A percentile compares a stretch with the other conserved stretches of the same genome.
Evolutionary conservation across 441 rosid species (phyloP).

Genomic region (Isatis lusitanica): DNA sequence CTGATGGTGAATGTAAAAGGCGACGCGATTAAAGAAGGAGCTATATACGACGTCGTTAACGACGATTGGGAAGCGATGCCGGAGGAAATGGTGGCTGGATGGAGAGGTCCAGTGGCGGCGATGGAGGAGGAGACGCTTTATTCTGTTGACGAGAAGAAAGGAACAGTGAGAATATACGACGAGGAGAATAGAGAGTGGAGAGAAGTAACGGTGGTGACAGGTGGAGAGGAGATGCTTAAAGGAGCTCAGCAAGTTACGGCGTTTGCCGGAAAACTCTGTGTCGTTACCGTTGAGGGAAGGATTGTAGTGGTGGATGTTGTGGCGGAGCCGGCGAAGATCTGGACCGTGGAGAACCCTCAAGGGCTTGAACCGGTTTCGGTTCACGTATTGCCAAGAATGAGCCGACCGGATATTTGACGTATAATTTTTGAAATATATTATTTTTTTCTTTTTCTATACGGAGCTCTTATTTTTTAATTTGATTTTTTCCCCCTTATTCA

Average conservation of each 20-base stretch:
- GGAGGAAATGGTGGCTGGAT: conserved; percentile 51
- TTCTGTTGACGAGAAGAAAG: conserved; percentile 49
- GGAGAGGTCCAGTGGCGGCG: conserved; percentile 59
- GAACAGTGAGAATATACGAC: conserved; percentile 44
- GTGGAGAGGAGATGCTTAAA: conserved; percentile 41
- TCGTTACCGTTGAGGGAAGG: conserved; percentile 30
- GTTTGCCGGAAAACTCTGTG: conserved; percentile 47
- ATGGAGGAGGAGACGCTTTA: conserved; percentile 52
- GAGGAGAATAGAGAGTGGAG: conserved; percentile 47
- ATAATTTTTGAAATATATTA: background rate
- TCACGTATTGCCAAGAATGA: conserved; percentile 57
- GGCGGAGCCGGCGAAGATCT: conserved; percentile 40
- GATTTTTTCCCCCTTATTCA: background rate
- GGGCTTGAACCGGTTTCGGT: conserved; percentile 50
- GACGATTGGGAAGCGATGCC: conserved; percentile 57
- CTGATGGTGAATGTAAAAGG: conserved; percentile 64
- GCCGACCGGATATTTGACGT: conserved; percentile 32
- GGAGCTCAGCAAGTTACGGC: conserved; percentile 48
- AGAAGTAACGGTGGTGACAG: conserved; percentile 32
- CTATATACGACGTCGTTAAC: conserved; percentile 38
- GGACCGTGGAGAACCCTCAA: conserved; percentile 49
- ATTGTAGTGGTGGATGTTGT: conserved; percentile 46
- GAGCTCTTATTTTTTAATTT: background rate
- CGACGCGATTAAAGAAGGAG: conserved; percentile 50
- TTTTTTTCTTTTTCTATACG: conserved; percentile 8